These are phyloP conservation scores for Rhizopogon sp. DNA, from an alignment of 768 basidiomycete genomes.

Conservation along the genomic window DNA sequence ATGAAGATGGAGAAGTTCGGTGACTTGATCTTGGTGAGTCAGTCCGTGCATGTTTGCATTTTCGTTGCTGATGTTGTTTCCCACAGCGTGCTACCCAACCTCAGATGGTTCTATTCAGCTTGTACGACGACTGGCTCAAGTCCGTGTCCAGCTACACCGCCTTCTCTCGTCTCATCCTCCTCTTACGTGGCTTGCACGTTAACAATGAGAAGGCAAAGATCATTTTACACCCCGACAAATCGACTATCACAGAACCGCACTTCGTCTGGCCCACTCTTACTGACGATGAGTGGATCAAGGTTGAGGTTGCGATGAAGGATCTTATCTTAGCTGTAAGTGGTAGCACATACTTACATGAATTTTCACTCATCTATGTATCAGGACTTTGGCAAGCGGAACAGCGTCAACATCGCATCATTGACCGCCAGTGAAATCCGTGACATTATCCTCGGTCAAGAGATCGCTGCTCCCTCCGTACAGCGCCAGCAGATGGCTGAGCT, in stretches of 20 bases:
- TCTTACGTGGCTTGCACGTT: conserved; percentile 95
- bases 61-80: neutral
- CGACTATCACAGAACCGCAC: conserved; percentile 94
- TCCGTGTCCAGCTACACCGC: conserved; percentile 98
- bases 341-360: neutral
- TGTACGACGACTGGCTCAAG: conserved; percentile 99
- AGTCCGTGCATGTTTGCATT: neutral
- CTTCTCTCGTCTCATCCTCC: conserved; percentile 95
- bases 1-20: conserved; percentile 99
- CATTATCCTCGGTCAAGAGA: conserved; percentile 98
- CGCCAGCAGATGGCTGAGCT: conserved; percentile 99
- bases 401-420: conserved; percentile 96
- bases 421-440: conserved; percentile 97
- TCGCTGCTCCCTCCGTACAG: conserved; percentile 91
- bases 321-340: conserved; percentile 76
- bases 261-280: conserved; percentile 94
- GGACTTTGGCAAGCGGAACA: conserved; percentile 99
- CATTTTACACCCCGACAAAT: conserved; percentile 95
- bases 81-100: conserved; percentile 89
- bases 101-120: conserved; percentile 97
- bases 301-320: conserved; percentile 98
- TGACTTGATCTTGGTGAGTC: conserved; percentile 80
- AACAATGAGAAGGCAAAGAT: conserved; percentile 99
- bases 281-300: conserved; percentile 98
- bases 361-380: conserved; percentile 26